phyloP scores from a whole-genome alignment of 441 rosid species.

The Croton laevigatus region DNA sequence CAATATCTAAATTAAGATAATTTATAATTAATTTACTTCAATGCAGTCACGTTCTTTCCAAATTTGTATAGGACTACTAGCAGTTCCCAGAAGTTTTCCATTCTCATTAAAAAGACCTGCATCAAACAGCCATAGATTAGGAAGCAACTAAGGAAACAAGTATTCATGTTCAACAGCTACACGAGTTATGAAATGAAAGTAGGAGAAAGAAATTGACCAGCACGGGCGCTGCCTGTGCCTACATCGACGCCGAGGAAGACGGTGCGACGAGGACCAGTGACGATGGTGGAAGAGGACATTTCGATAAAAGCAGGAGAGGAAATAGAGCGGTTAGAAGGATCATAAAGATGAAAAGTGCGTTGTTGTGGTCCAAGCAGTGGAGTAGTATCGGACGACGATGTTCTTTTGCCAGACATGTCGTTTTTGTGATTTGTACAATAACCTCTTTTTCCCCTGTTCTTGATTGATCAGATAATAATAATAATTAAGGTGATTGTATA shows the following conservation, averaged over 20 bases:
- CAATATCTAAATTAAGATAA: too few relatives aligned
- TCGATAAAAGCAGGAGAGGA: constrained; percentile 33
- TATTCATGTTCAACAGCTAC: not conserved
- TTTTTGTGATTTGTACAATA: not conserved
- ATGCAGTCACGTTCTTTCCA: constrained; percentile 85
- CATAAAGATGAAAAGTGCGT: constrained; percentile 12
- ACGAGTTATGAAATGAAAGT: not conserved
- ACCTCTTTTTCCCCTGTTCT: not conserved
- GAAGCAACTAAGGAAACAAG: not conserved
- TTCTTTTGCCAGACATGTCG: constrained; percentile 28
- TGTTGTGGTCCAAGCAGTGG: constrained; percentile 31
- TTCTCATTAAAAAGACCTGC: constrained; percentile 75
- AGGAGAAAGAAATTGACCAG: constrained; percentile 36
- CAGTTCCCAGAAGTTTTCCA: constrained; percentile 51
- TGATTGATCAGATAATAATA: not conserved
- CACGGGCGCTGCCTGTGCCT: constrained; percentile 96
- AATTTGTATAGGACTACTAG: constrained; percentile 80
- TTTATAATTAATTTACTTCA: constrained; percentile 46
- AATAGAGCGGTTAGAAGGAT: constrained; percentile 17
- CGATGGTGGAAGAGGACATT: constrained; percentile 45
- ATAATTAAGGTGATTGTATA: not conserved
- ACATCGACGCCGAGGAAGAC: constrained; percentile 88
- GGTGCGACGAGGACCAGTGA: constrained; percentile 29
- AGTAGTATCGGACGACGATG: constrained; percentile 30
- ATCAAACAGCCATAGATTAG: constrained; percentile 11